Evolutionary conservation across 164 flowering plant genomes (phyloP), one percentile per base, ranked within the genome.

Genomic region (Nymphaea thermarum): DNA sequence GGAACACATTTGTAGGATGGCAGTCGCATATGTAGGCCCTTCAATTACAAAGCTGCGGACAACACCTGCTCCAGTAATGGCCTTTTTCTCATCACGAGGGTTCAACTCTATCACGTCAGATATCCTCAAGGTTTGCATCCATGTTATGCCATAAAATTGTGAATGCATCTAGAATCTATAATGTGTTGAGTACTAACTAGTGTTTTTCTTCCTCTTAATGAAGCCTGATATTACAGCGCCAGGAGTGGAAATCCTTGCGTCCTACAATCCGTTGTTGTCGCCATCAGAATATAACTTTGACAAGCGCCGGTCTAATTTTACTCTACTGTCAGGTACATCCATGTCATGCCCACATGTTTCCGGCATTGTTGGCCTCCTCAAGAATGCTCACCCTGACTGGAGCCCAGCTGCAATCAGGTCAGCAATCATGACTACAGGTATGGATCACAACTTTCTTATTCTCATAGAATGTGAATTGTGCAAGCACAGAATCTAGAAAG

Each of bases 221-320:
- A 83, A 87, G 87, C 93, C 93, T 43, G 93, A 87, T 74, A 83
- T 87, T 44, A 84, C 87, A 43, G 93, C 87, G 12, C 90, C 93
- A 15, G 90, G 93, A 68, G 88, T 86, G 57, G 75, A 77, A 59
- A 66, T 87, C 3, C 79, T 87, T 60, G 93, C 93, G 5, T 90
- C 88, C 43, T 85, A 80, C 55, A 79, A 85, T 1, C 78, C 71
- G 73, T 82, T 77, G 44, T 41, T 44, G 61, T 77, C 83, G 2
- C 92, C 92, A 16, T 81, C 90, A 25, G 73, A 75, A 45, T 70
- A 74, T 72, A 65, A 57, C 4, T 78, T 65, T 61, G 93, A 87
- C 68, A 71, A 62, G 11, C 79, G 90, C 0, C 72, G 87, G 73
- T 81, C 43, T 55, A 16, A 4, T 86, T 69, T 63, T 83, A 80